Conservation (phyloP, 805 yeast species). For the Teunomyces barrocoloradensis region DNA sequence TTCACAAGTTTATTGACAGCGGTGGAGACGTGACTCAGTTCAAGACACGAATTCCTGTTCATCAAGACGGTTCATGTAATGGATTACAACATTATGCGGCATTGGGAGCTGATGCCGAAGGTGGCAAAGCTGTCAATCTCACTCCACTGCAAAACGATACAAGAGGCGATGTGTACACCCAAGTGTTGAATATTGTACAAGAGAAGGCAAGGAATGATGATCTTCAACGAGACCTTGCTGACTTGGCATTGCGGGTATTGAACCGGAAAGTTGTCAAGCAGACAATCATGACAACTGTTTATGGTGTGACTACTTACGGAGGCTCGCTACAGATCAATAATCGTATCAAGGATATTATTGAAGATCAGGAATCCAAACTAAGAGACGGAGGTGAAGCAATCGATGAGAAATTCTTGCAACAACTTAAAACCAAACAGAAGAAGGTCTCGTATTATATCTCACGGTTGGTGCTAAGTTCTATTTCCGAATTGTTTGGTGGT, state of each 20-base stretch:
- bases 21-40: constrained; percentile 22
- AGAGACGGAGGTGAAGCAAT: background rate
- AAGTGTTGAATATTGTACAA: constrained; percentile 27
- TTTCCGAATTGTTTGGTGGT: constrained; percentile 29
- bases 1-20: constrained; percentile 13
- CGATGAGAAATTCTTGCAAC: background rate
- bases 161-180: constrained; percentile 33
- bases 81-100: constrained; percentile 49
- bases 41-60: constrained; percentile 33
- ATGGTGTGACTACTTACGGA: constrained; percentile 41
- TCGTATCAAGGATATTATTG: constrained; percentile 20
- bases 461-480: constrained; percentile 20
- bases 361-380: constrained; percentile 10
- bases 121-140: constrained; percentile 41
- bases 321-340: constrained; percentile 32
- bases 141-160: constrained; percentile 14
- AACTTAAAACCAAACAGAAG: background rate
- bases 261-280: constrained; percentile 36
- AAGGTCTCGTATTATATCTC: constrained; percentile 18
- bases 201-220: constrained; percentile 8
- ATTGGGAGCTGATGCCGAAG: constrained; percentile 33
- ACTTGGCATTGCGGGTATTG: background rate
- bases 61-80: constrained; percentile 46
- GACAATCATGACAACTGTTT: constrained; percentile 46
- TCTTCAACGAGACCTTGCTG: background rate